Percentiles rank a stretch among this genome's conserved stretches.
phyloP scores from a whole-genome alignment of 345 rosid species.

The Adansonia digitata region DNA sequence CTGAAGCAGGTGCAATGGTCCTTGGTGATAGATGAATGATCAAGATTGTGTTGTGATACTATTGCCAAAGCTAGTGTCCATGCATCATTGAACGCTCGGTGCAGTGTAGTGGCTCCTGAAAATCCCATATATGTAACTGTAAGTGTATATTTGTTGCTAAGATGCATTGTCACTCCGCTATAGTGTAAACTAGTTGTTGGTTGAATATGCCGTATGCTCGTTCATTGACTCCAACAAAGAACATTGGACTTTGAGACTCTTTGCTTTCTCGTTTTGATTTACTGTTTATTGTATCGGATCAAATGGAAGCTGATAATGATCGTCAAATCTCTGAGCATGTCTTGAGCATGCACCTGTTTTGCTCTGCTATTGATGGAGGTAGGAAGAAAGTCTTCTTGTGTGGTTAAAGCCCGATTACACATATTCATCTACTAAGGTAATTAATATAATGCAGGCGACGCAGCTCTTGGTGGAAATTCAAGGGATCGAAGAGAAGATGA shows the following conservation, averaged over 20 bases:
- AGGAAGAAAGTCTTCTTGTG: conserved; percentile 9
- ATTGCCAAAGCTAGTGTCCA: conserved; percentile 99
- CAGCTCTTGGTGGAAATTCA: conserved; percentile 54
- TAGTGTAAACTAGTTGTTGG: conserved; percentile 11
- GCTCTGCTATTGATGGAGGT: conserved; percentile 73
- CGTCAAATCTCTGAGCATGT: conserved; percentile 88
- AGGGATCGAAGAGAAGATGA: conserved; percentile 77
- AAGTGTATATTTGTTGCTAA: conserved; percentile 26
- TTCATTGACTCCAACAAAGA: conserved; percentile 93
- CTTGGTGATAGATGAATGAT: conserved; percentile 99
- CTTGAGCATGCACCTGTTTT: conserved; percentile 88
- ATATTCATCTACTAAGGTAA: conserved; percentile 11
- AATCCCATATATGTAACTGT: conserved; percentile 95
- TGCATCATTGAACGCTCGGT: conserved; percentile 96
- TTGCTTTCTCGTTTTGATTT: conserved; percentile 98
- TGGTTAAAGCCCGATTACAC: conserved; percentile 8
- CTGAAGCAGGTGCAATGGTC: conserved; percentile 99
- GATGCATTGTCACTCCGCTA: conserved; percentile 2
- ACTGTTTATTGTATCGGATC: conserved; percentile 92
- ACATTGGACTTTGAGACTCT: conserved; percentile 99
- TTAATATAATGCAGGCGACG: conserved; percentile 47
- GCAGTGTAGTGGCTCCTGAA: conserved; percentile 98
- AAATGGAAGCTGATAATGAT: conserved; percentile 97
- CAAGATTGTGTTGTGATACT: conserved; percentile 98
- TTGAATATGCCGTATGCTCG: conserved; percentile 77